Evolutionary conservation across 2,329 filamentous ascomycete genomes (phyloP).

Genomic region (Massarina eburnea): DNA sequence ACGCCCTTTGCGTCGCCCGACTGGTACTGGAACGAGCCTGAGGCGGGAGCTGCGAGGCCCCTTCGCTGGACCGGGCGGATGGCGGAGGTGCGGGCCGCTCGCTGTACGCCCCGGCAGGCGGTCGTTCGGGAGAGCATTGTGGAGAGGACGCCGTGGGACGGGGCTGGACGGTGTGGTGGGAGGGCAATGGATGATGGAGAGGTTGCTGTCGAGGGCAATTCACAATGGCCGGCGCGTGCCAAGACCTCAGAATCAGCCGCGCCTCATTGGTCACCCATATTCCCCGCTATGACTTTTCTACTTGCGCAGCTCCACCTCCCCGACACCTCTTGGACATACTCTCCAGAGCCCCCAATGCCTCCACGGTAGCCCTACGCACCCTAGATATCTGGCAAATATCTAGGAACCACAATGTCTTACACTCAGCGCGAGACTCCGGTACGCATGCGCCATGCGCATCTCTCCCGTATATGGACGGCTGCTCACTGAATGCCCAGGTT

Average conservation of each 20-base stretch:
- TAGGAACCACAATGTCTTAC: slow-evolving; percentile 37
- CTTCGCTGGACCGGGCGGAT: slow-evolving; percentile 59
- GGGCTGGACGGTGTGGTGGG: slow-evolving; percentile 51
- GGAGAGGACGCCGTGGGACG: slow-evolving; percentile 34
- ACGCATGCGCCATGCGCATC: slow-evolving; percentile 19
- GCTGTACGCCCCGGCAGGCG: slow-evolving; percentile 65
- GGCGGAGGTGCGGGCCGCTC: slow-evolving; percentile 61
- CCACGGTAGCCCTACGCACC: slow-evolving; percentile 27
- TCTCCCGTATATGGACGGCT: slow-evolving; percentile 20
- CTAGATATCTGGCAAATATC: slow-evolving; percentile 42
- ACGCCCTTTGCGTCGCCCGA: slow-evolving; percentile 81
- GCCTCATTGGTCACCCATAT: not conserved
- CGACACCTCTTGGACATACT: not conserved
- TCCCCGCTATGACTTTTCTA: slow-evolving; percentile 7
- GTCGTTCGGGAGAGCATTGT: slow-evolving; percentile 70
- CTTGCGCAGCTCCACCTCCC: slow-evolving; percentile 2
- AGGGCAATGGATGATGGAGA: slow-evolving; percentile 49
- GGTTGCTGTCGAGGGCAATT: slow-evolving; percentile 10
- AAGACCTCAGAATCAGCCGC: too few relatives aligned
- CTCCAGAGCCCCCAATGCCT: slow-evolving; percentile 29
- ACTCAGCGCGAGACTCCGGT: slow-evolving; percentile 41
- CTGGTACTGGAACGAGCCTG: slow-evolving; percentile 82
- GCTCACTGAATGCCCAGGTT: slow-evolving; percentile 60
- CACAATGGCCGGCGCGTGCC: too few relatives aligned
- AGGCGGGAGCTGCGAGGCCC: slow-evolving; percentile 68